phyloP scores from a whole-genome alignment of 768 basidiomycete species.

The Lactarius trivialis region DNA sequence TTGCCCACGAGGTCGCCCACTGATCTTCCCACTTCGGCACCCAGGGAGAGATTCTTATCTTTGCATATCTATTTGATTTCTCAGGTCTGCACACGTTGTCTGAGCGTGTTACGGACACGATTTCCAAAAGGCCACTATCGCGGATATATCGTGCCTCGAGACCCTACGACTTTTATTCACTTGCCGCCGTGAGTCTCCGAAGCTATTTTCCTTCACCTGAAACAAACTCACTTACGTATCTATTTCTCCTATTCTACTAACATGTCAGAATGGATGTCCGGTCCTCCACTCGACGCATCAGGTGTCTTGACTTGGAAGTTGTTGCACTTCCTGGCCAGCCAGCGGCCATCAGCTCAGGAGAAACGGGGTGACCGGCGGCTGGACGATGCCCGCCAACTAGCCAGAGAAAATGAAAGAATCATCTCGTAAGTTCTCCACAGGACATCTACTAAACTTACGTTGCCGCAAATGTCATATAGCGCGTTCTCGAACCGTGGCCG shows the following conservation, averaged over 20 bases:
- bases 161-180: background rate
- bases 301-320: slow-evolving; percentile 7
- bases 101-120: background rate
- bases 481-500: background rate
- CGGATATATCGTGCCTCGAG: background rate
- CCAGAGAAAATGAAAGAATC: background rate
- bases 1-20: background rate
- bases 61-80: background rate
- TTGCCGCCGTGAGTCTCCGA: background rate
- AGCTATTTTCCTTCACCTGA: background rate
- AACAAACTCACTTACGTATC: background rate
- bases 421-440: no score
- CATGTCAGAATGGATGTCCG: background rate
- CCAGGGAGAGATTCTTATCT: background rate
- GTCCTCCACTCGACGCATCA: slow-evolving; percentile 1
- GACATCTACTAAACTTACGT: background rate
- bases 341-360: background rate
- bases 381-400: slow-evolving; percentile 1
- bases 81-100: background rate
- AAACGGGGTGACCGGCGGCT: background rate
- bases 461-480: background rate
- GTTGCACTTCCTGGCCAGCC: background rate
- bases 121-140: background rate
- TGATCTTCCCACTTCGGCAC: background rate
- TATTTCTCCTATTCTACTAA: background rate